phyloP scores from a whole-genome alignment of 257 asterid genomes.

The Capsicum chinense region DNA sequence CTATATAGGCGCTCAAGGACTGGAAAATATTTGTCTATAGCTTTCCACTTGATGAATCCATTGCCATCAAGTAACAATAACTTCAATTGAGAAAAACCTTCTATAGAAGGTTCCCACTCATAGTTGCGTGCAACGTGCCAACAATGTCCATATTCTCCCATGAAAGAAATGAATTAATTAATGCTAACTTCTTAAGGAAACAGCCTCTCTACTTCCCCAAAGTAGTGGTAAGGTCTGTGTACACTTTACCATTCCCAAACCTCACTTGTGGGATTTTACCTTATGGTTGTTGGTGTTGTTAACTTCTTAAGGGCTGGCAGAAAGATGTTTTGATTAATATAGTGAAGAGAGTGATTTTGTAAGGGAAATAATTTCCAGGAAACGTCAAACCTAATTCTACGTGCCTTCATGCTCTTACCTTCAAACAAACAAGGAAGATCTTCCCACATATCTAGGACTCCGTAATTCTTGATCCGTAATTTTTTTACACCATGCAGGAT shows the following conservation, averaged over 20 bases:
- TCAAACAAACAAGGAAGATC: background rate
- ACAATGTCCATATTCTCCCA: background rate
- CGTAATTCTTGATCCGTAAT: constrained; percentile 20
- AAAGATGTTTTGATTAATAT: background rate
- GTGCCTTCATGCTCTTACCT: background rate
- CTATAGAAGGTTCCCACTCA: background rate
- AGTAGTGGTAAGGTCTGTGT: too few species aligned
- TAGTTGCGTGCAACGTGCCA: background rate
- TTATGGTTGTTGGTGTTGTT: background rate
- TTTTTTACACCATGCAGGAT: constrained; percentile 28
- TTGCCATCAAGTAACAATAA: too few species aligned
- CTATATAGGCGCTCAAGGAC: constrained; percentile 31
- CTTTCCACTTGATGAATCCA: too few species aligned
- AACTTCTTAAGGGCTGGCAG: constrained; percentile 31
- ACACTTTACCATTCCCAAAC: too few species aligned
- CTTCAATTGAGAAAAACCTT: background rate
- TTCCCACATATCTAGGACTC: background rate
- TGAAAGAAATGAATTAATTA: background rate
- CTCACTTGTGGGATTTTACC: too few species aligned
- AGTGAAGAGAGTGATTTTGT: background rate
- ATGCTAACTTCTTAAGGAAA: constrained; percentile 15
- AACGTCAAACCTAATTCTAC: background rate
- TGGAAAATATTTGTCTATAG: constrained; percentile 20
- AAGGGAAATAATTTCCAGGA: too few species aligned
- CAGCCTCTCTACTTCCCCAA: too few species aligned